These are phyloP conservation scores for Pholiota adiposa DNA, from an alignment of 1,284 basidiomycete genomes.

Conservation along the genomic window DNA sequence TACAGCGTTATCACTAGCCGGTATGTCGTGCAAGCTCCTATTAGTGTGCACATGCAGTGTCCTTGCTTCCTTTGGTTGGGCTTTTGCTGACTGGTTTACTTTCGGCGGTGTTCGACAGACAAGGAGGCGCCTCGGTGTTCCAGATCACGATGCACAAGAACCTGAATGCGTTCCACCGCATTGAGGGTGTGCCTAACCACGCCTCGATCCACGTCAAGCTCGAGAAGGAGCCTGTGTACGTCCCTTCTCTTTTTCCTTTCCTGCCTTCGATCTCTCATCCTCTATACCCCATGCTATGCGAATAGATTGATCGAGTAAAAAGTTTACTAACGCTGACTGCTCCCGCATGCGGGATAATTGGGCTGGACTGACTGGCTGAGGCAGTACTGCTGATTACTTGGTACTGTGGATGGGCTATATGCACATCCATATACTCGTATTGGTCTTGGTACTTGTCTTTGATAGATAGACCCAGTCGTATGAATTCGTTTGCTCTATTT, in stretches of 20 bases:
- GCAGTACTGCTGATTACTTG: no score
- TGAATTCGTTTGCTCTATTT: not conserved
- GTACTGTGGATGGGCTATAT: no score
- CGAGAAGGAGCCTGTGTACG: slow-evolving; percentile 52
- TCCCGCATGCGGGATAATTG: not conserved
- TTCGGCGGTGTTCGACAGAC: no score
- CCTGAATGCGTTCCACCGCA: slow-evolving; percentile 92
- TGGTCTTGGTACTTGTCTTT: not conserved
- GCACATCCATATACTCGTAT: no score
- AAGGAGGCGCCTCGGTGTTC: slow-evolving; percentile 90
- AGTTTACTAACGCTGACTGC: not conserved
- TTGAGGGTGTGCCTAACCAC: slow-evolving; percentile 80
- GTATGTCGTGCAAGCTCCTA: slow-evolving; percentile 36
- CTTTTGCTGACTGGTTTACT: no score
- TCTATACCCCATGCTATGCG: not conserved
- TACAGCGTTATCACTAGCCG: slow-evolving; percentile 75
- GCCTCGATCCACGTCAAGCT: slow-evolving; percentile 69
- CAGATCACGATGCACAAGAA: slow-evolving; percentile 98
- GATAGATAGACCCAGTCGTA: no score
- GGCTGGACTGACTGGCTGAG: not conserved
- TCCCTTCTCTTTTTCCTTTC: slow-evolving; percentile 27
- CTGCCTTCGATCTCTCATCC: not conserved
- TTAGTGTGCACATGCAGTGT: not conserved
- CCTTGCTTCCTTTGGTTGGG: not conserved
- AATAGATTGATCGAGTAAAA: slow-evolving; percentile 26